Base-by-base conservation (phyloP, 345 rosid species). In the Eutrema yunnanense region DNA sequence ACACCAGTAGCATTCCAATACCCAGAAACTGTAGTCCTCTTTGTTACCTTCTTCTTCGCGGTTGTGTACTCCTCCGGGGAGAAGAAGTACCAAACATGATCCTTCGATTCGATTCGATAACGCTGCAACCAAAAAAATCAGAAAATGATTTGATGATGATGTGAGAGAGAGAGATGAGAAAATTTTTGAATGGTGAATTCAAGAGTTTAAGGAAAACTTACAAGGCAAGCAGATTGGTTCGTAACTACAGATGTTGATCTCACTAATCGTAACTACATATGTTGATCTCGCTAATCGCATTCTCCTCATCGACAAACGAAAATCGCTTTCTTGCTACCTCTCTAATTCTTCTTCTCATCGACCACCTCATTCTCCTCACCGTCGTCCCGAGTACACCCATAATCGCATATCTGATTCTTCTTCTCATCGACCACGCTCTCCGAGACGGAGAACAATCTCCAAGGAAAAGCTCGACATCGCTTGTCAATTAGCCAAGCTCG, bases 1-100 rank as follows among this genome's bases (percentile, higher is more conserved):
- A 16, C 64, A 13, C 90, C 87, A 0, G 85, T 81, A 22, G 72
- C 10, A 75, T 81, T 84, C 88, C 88, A 86, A 10, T 6, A 73
- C 5, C 90, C 88, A n/a, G 14, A 9, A 26, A 2, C 29, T 2
- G 85, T 81, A 1, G 47, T 72, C 63, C 90, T 76, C 47, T 78
- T 72, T 2, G 48, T 29, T 3, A 58, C 65, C 5, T 43, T 61
- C 42, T 80, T 67, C 19, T 79, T 78, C 26, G 3, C 4, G 3
- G 44, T 12, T 3, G 59, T 69, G 27, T 30, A 44, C 34, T 62
- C 72, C 8, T 12, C 73, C 0, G 34, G 71, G 8, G 48, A 51
- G 55, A 81, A 86, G 59, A 84, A 82, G 51, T 71, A 77, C 87
- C 89, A 86, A 2, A 42, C 75, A 2, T 12, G 76, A 56, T 82